These are phyloP conservation scores for Ophiocordyceps camponoti-floridani DNA, from an alignment of 2,329 filamentous ascomycete genomes.

Conservation along the genomic window DNA sequence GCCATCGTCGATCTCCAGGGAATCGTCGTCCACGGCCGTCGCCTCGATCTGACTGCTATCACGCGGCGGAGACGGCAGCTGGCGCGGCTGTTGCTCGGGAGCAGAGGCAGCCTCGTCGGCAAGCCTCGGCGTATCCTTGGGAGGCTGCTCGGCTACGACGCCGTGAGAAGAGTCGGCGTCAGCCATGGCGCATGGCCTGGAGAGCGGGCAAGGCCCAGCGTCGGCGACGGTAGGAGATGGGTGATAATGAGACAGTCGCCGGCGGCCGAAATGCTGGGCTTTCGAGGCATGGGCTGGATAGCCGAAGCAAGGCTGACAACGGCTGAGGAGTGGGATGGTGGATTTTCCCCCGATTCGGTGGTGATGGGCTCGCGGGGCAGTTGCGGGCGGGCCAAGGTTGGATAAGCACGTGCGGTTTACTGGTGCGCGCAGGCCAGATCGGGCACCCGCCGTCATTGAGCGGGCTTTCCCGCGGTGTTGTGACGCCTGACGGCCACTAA, in stretches of 20 bases:
- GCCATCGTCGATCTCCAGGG: slow-evolving; percentile 21
- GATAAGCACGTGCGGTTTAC: too few species aligned
- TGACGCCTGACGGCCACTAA: background rate
- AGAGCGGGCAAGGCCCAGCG: background rate
- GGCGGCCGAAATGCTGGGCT: too few species aligned
- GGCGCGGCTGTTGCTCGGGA: slow-evolving; percentile 4
- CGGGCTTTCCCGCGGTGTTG: too few species aligned
- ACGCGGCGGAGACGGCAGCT: slow-evolving; percentile 4
- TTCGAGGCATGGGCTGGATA: background rate
- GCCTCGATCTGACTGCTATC: slow-evolving; percentile 26
- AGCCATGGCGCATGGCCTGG: slow-evolving; percentile 16
- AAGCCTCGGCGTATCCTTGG: background rate
- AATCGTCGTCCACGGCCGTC: slow-evolving; percentile 15
- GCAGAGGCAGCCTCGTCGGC: background rate
- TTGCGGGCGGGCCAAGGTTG: too few species aligned
- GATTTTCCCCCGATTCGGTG: background rate
- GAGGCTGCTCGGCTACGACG: slow-evolving; percentile 1
- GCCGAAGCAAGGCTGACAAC: too few species aligned
- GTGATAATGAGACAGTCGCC: background rate
- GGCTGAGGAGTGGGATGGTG: background rate
- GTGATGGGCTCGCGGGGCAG: too few species aligned
- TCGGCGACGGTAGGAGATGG: background rate
- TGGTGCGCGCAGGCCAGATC: too few species aligned
- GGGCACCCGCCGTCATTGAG: too few species aligned
- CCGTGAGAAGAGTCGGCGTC: slow-evolving; percentile 12